Base-by-base conservation (phyloP, 2,329 filamentous ascomycete species). In the Tolypocladium capitatum region DNA sequence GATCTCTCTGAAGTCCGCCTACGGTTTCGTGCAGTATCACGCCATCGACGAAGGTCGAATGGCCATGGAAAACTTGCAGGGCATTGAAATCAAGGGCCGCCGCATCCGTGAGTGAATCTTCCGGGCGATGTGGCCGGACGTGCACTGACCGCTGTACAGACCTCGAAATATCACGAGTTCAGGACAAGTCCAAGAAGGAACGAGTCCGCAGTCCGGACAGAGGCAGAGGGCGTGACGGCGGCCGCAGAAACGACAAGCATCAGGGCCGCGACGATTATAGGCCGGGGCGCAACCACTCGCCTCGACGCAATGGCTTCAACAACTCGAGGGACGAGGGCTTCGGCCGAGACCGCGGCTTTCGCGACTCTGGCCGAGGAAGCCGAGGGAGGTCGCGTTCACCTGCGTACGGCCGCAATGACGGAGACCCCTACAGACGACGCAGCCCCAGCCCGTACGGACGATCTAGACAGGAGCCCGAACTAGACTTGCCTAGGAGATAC, bases 11-110 rank as follows among this genome's bases (percentile, higher is more conserved):
- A 97, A 97, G 65, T 89, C 92, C 55, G 90, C 90, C 1, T 97
- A 95, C 65, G 92, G 92, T 1, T 98, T 97, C 61, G 89, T 97
- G 33, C 92, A 97, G 62, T 98, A 94, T 55, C 76, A 95, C 54
- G 83, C 87, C 30, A 70, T 81, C 4, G 73, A 76, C 2, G 83
- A 91, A 59, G 94, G 89, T 53, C 73, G 77, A 48, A 73, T 74
- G 42, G 91, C 91, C 5, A 75, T 97, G 56, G 74, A 84, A 33
- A 75, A 75, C 33, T 81, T 96, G 51, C 87, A 97, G 65, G 88
- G 86, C 10, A 77, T 80, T 36, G 78, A 88, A 53, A 80, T 97
- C 34, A 80, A 86, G 59, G 91, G 90, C n/a, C 83, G 90, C 54
- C 89, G 89, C 63, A 94, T 97, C 61, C 89, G 91, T 95, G 72